Evolutionary conservation across 306 rosid species (phyloP).

Genomic region (Pachyrhizus erosus): DNA sequence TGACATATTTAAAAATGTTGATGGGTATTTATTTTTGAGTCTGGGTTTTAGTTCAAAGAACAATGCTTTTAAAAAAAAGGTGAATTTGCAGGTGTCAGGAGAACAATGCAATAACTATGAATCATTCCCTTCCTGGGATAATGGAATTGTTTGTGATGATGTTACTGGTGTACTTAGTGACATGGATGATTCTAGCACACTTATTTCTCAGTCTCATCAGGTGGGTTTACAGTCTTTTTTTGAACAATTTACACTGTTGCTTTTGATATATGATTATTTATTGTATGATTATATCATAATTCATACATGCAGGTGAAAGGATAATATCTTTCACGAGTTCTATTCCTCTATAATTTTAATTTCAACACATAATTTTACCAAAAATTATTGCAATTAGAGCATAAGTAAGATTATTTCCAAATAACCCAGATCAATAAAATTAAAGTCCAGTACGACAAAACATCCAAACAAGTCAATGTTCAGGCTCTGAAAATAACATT

Average conservation of each 20-base stretch:
- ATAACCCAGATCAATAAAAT: slow-evolving; percentile 79
- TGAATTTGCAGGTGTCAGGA: slow-evolving; percentile 57
- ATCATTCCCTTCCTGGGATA: slow-evolving; percentile 65
- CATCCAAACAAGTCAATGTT: slow-evolving; percentile 91
- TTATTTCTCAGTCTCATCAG: slow-evolving; percentile 86
- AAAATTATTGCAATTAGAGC: slow-evolving; percentile 6
- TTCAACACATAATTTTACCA: not conserved
- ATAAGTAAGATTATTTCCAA: slow-evolving; percentile 41
- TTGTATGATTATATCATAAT: not conserved
- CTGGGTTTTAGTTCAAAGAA: slow-evolving; percentile 73
- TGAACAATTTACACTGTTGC: not conserved
- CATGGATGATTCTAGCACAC: slow-evolving; percentile 67
- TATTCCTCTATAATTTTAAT: slow-evolving; percentile 20
- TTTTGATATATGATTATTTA: slow-evolving; percentile 18
- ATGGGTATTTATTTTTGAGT: slow-evolving; percentile 64
- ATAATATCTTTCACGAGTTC: not conserved
- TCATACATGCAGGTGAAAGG: not conserved
- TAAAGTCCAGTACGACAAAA: slow-evolving; percentile 90
- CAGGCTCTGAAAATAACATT: slow-evolving; percentile 77
- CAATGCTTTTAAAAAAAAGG: slow-evolving; percentile 45
- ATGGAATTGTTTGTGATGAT: slow-evolving; percentile 51
- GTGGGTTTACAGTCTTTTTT: slow-evolving; percentile 47
- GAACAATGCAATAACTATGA: slow-evolving; percentile 57
- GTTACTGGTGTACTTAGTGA: slow-evolving; percentile 56
- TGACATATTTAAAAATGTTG: slow-evolving; percentile 67